Base-by-base conservation (phyloP, 73 alveolate genomes). In the Symbiodinium pilosum region DNA sequence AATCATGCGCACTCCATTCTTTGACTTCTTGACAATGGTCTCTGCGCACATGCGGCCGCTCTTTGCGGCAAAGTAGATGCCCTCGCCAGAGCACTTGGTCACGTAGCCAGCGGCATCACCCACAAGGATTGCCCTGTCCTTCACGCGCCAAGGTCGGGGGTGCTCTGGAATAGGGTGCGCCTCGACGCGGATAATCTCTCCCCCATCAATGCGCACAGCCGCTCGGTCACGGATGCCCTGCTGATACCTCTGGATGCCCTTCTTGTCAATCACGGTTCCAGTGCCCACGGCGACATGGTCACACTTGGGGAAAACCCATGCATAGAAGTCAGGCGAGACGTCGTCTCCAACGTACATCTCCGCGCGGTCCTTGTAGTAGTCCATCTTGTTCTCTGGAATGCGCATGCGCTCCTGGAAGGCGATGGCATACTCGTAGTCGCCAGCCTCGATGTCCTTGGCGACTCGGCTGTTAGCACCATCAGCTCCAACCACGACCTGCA, bases 231-330 rank as follows among this genome's bases (percentile, higher is more conserved):
- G 89, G 77, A 86, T 98, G 86, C 95, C 99, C 92, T 84, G 91
- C 93, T 98, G 99, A 73, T 89, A 98, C 85, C 86, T 75, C 93
- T 98, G 87, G 95, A 98, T 98, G 71, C 86, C 99, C 73, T 83
- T 83, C 96, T 87, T 87, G 99, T 98, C 93, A 34, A 71, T 36
- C 83, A 98, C 99, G 40, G 99, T 98, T 86, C 99, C 99, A 12
- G 99, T 98, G 99, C 99, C 99, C 69, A 98, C 99, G 43, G 99
- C 99, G 43, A 98, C 99, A 40, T 98, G 99, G 87, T 98, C 99
- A 43, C 99, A 91, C 99, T 98, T 98, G 73, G 99, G 99, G 99
- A 98, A 98, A 54, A 98, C 99, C 99, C 99, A 98, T 30, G 95
- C 99, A 51, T 98, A 98, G 96, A 98, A 98, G 94, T 98, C 99